phyloP scores from a whole-genome alignment of 495 filamentous ascomycete species.

The Tetracladium marchalianum region DNA sequence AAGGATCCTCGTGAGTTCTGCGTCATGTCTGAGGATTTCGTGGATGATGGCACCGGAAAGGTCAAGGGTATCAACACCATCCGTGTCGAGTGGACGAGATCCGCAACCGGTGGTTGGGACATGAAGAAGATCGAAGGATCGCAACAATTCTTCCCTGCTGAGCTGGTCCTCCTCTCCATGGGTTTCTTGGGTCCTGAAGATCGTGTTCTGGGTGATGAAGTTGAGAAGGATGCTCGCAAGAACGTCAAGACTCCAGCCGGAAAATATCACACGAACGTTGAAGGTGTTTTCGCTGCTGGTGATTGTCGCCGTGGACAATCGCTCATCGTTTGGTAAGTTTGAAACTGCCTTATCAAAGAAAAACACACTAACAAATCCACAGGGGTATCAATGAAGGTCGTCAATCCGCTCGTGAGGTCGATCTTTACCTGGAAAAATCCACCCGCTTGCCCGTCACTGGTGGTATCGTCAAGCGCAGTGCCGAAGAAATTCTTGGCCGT shows the following conservation, averaged over 20 bases:
- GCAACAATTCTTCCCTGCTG: constrained; percentile 95
- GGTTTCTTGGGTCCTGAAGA: constrained; percentile 96
- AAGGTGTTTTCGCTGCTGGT: constrained; percentile 89
- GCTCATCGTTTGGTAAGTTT: constrained; percentile 88
- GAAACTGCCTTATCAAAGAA: neutral
- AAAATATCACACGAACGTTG: constrained; percentile 78
- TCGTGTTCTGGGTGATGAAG: constrained; percentile 70
- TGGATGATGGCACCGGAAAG: constrained; percentile 78
- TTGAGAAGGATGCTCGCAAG: constrained; percentile 90
- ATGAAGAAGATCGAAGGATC: constrained; percentile 97
- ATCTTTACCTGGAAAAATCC: constrained; percentile 74
- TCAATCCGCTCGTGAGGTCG: constrained; percentile 87
- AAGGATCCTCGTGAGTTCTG: constrained; percentile 97
- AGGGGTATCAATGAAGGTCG: constrained; percentile 99
- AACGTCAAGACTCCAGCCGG: constrained; percentile 95
- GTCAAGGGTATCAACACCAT: constrained; percentile 98
- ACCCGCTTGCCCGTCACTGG: constrained; percentile 85
- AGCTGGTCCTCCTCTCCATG: constrained; percentile 95
- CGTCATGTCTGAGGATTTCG: constrained; percentile 98
- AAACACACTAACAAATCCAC: constrained; percentile 2
- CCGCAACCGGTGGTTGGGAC: constrained; percentile 86
- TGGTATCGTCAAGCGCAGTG: constrained; percentile 81
- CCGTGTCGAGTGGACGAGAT: constrained; percentile 95
- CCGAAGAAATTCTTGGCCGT: constrained; percentile 50
- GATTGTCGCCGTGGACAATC: constrained; percentile 96